Evolutionary conservation across 2,329 filamentous ascomycete species (phyloP).

Genomic region (Hypoxylon rubiginosum): DNA sequence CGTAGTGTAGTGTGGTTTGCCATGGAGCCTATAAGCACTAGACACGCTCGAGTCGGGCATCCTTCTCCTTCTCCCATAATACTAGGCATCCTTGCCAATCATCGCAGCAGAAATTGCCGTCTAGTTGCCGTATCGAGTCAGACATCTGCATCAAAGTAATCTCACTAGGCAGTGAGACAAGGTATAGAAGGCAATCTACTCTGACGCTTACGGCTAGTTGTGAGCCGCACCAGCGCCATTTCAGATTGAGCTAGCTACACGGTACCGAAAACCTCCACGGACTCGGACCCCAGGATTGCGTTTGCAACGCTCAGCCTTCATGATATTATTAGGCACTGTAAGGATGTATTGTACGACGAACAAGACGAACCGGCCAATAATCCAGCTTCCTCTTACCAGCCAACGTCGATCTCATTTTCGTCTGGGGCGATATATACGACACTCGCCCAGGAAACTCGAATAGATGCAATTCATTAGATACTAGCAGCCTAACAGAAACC

Average conservation of each 20-base stretch:
- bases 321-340: neutral
- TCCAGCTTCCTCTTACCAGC: neutral
- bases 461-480: neutral
- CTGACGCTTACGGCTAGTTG: no score
- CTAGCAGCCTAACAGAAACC: neutral
- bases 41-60: neutral
- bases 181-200: neutral
- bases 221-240: slow-evolving; percentile 20
- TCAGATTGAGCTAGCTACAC: neutral
- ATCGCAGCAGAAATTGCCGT: no score
- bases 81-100: no score
- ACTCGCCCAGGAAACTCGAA: neutral
- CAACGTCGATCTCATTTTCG: slow-evolving; percentile 2
- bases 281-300: slow-evolving; percentile 12
- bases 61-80: no score
- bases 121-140: no score
- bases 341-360: neutral
- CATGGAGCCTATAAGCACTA: neutral
- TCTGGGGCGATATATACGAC: neutral
- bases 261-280: slow-evolving; percentile 1
- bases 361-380: neutral
- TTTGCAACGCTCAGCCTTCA: slow-evolving; percentile 4
- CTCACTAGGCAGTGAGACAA: neutral
- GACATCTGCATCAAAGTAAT: no score
- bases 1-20: neutral